Percentiles rank a stretch among this genome's conserved stretches.
These are phyloP conservation scores for Nakazawaea molendinolei DNA, from an alignment of 805 yeast genomes.

Conservation along the genomic window DNA sequence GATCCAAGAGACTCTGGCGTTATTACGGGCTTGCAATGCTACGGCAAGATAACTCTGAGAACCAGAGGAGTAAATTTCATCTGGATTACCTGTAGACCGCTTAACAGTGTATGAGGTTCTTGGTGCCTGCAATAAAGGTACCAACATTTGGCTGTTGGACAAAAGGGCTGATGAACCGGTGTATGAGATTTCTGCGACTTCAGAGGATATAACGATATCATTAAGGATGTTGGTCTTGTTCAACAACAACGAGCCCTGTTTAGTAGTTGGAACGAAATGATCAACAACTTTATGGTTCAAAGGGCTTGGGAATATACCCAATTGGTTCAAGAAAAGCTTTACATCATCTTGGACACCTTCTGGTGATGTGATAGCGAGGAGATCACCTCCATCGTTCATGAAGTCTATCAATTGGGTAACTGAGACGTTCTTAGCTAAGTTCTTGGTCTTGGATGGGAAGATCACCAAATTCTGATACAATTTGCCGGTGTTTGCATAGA, in stretches of 20 bases:
- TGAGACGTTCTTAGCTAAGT: conserved; percentile 31
- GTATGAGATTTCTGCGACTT: conserved; percentile 13
- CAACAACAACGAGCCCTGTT: conserved; percentile 16
- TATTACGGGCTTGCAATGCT: conserved; percentile 72
- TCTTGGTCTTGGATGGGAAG: conserved; percentile 49
- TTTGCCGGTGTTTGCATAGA: conserved; percentile 37
- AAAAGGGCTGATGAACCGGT: conserved; percentile 65
- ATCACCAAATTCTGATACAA: conserved; percentile 50
- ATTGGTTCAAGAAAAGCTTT: conserved; percentile 61
- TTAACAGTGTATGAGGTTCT: conserved; percentile 54
- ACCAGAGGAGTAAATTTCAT: conserved; percentile 71
- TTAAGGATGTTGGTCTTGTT: conserved; percentile 25
- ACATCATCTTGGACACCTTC: conserved; percentile 51
- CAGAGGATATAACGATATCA: conserved; percentile 17
- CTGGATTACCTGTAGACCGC: conserved; percentile 28
- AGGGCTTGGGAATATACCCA: conserved; percentile 83
- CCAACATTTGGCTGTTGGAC: conserved; percentile 57
- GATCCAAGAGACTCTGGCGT: conserved; percentile 75
- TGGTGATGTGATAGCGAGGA: conserved; percentile 55
- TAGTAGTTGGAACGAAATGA: conserved; percentile 37
- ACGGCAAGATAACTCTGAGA: conserved; percentile 70
- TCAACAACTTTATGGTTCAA: conserved; percentile 59
- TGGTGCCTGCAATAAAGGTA: conserved; percentile 67
- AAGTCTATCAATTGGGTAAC: conserved; percentile 51
- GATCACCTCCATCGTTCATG: conserved; percentile 64